These are phyloP conservation scores for Hymenoscyphus fructigenus DNA, from an alignment of 2,329 filamentous ascomycete genomes.

Conservation along the genomic window DNA sequence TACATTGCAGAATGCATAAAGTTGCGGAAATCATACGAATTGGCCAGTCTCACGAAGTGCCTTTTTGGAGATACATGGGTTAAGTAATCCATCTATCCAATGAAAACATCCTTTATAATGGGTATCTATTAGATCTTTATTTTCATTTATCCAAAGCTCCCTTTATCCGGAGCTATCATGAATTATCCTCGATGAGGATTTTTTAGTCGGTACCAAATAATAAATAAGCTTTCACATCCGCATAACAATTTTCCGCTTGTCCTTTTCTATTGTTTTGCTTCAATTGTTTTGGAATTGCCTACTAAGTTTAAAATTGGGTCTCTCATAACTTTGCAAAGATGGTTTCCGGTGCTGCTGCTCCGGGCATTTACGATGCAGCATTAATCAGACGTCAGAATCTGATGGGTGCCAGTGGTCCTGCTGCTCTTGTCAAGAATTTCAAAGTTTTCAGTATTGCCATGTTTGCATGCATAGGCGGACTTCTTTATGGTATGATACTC, in stretches of 20 bases:
- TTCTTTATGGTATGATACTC: conserved; percentile 43
- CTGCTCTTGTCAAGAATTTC: conserved; percentile 57
- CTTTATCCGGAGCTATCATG: conserved; percentile 26
- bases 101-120: background rate
- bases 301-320: background rate
- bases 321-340: conserved; percentile 19
- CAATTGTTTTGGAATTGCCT: background rate
- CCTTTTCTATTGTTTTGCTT: background rate
- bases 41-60: conserved; percentile 6
- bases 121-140: conserved; percentile 5
- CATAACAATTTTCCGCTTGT: background rate
- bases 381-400: conserved; percentile 51
- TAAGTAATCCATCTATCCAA: conserved; percentile 6
- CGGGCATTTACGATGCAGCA: conserved; percentile 51
- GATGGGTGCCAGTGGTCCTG: conserved; percentile 52
- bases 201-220: background rate
- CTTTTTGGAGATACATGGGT: conserved; percentile 5
- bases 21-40: background rate
- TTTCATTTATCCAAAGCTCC: conserved; percentile 15
- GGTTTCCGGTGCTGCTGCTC: conserved; percentile 33
- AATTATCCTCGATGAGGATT: background rate
- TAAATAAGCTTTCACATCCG: background rate
- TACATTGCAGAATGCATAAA: background rate
- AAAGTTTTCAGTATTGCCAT: conserved; percentile 59
- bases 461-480: conserved; percentile 62